Evolutionary conservation across 257 asterid genomes (phyloP), one percentile per base, ranked within the genome.

Genomic region (Scutellaria galericulata): DNA sequence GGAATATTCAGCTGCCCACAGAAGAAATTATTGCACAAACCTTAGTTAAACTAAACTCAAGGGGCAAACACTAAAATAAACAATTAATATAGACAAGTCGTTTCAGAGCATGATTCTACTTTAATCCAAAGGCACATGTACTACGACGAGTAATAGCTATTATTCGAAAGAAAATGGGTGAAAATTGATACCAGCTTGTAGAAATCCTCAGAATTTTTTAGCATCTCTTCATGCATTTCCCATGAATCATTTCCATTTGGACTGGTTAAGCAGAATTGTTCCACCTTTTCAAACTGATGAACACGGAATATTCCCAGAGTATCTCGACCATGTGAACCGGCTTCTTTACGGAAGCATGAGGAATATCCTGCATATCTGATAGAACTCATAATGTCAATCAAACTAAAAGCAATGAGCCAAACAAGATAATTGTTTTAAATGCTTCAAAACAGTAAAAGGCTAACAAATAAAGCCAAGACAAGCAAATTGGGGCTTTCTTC

Each of bases 181-280:
- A 40, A 44, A 64, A 50, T 13, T 35, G 14, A 46, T 75, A 93
- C 98, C 96, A 13, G 79, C 82, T 88, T 80, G 84, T 89, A 93
- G 75, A 93, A 93, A 15, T 91, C 98, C 83, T 93, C 96, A 3
- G 97, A 86, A 57, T 93, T 93, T 46, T 82, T 92, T 9, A 93
- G 75, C 97, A 93, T 90, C 79, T 93, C 97, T 64, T 93, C 98
- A n/a, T 88, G 97, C 97, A 93, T 90, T 27, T 89, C 96, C 97
- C 96, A 93, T 5, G 98, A 93, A 66, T 93, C 93, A 75, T 76
- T 81, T 61, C 83, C 92, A 56, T 86, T 87, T 54, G 98, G 98
- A 75, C 89, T 84, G 39, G 97, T 89, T 15, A 94, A 71, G 64
- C 99, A 91, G 79, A 89, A 94, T 66, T 94, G 99, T 73, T 91